Base-by-base conservation (phyloP, 2,329 filamentous ascomycete species). In the Ramularia endophylla region DNA sequence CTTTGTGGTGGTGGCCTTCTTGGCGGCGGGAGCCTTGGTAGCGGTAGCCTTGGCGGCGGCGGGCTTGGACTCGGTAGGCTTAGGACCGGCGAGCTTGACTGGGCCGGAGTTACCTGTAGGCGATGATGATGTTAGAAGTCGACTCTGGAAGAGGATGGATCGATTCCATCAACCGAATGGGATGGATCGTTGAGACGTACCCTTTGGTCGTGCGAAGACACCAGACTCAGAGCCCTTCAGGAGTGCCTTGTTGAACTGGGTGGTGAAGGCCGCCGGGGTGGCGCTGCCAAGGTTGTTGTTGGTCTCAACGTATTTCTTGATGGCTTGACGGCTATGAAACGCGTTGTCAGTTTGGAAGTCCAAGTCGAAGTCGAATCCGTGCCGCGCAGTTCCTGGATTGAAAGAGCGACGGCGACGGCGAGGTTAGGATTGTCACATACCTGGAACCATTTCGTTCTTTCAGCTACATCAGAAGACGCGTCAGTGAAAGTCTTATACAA, bases 201-300 rank as follows among this genome's bases (percentile, higher is more conserved):
- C 88, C 80, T 95, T 95, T 61, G 88, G 89, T 66, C 90, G 87
- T 61, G 81, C 77, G 64, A 95, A 95, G 58, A 85, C 76, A 50
- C 85, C 86, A 75, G 84, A 88, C 60, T 94, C 86, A 57, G 89
- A 87, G 65, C 88, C 88, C 46, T 73, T 70, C 69, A 83, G 80
- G 63, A 94, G 74, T 40, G 87, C 86, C 67, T 83, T 84, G 80
- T 92, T 92, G 79, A 94, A 87, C 59, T 88, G 82, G 48, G 75
- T 76, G 63, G 80, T 81, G 64, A 85, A 85, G 43, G 72, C 70
- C 41, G 67, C 65, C 48, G 76, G 73, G 52, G 67, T 72, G 41
- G 74, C 69, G 50, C 60, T 50, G 49, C 66, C 66, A 56, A 81
- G 70, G 59, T 76, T 77, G 72, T 85, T 84, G 76, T 85, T 85